Evolutionary conservation across 345 rosid species (phyloP), one percentile per base, ranked within the genome.

Genomic region (sweet orange (Citrus sinensis)): DNA sequence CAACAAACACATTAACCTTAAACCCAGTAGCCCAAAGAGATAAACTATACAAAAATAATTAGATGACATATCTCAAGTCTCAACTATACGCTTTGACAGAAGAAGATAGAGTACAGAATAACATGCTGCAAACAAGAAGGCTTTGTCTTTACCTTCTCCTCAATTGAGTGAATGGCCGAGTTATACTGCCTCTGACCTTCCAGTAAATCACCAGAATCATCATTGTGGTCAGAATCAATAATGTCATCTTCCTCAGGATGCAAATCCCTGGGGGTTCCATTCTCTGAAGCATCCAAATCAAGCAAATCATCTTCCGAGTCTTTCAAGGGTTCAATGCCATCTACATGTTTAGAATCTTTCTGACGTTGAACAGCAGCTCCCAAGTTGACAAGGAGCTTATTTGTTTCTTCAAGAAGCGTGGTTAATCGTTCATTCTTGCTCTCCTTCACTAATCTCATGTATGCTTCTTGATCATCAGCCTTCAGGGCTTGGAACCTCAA

Each of bases 341-440:
- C 98, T 40, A 90, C 78, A 76, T 71, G 80, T 82, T 90, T 90
- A 35, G 90, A 85, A 92, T 87, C 98, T 91, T 97, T 97, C 85
- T 97, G 94, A 74, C 99, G 95, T 80, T 97, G 98, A 80, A 94
- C 99, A 73, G 98, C 98, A 76, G 99, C 99, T 84, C 99, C 99
- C 86, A 97, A 86, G 80, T 93, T 97, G 81, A 85, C 85, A 81
- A 97, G 98, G 59, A 97, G 98, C 79, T 93, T 94, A 86, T 97
- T 94, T 76, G 99, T 94, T 89, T 97, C 99, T 75, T 88, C 88
- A 74, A 97, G 94, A 85, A 97, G 98, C 46, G 84, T 92, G 69
- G 98, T 97, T 60, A 97, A 83, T 65, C 99, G 85, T 84, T 94
- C 98, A 79, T 97, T 97, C 82, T 97, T 97, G 81, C 99, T 97